Evolutionary conservation across 352 stramenopile genomes (phyloP), one percentile per base, ranked within the genome.

Genomic region (Phytopythium oedochilum): DNA sequence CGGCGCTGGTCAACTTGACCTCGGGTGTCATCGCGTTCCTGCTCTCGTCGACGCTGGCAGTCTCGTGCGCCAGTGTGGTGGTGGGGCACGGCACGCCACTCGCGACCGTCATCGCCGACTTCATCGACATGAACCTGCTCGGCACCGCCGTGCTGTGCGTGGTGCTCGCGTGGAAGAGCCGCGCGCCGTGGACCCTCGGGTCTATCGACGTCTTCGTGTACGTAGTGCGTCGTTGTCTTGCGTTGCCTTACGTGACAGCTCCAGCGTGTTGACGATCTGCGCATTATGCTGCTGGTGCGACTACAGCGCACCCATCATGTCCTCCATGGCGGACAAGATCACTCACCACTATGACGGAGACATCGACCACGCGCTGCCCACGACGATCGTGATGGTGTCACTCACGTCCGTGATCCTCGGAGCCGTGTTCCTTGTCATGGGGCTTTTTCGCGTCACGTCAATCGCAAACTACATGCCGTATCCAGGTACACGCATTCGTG

Each of bases 381-480:
- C 83, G 28, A 82, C 77, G 0, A 66, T 93, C 3, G 61, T 93
- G 36, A 88, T 89, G 73, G 74, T 89, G 23, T 75, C 80, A 1
- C 50, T 88, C 3, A 85, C 83, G 17, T 93, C 83, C 18, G 64
- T 75, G 17, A 53, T 89, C 10, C 61, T 93, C 29, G 83, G 83
- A 0, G 29, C 75, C 4, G 70, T 89, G 1, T 87, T 93, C 52
- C 76, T 85, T 40, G 36, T 77, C 31, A 88, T 93, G 75, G 83
- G 83, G 12, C 46, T 78, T 17, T 81, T 86, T 42, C 71, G 78
- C 28, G 69, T 90, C 40, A 91, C 83, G 25, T 88, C 80, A 0
- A 86, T 91, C 56, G 78, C 82, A 10, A 90, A 93, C 53, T 93
- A 93, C 62, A 89, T 91, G 68, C 83, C 83, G 38, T 93, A 88